These are phyloP conservation scores for Cornus controversa DNA, from an alignment of 148 eudicot genomes.

Conservation along the genomic window DNA sequence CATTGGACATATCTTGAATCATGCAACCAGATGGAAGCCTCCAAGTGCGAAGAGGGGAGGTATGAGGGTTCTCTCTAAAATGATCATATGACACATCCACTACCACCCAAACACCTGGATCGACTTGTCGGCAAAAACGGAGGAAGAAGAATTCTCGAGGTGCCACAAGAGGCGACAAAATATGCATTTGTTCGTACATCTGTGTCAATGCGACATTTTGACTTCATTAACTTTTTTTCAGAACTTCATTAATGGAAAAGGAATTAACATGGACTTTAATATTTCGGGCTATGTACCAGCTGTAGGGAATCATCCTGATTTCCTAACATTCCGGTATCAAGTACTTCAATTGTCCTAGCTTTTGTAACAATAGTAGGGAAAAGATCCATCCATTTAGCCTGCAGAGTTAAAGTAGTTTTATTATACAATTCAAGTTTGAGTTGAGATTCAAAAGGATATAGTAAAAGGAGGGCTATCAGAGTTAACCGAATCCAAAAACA, in stretches of 20 bases:
- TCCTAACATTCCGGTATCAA: slow-evolving; percentile 35
- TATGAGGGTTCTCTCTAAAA: slow-evolving; percentile 12
- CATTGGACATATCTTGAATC: slow-evolving; percentile 42
- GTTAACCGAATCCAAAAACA: slow-evolving; percentile 41
- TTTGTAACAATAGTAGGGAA: slow-evolving; percentile 51
- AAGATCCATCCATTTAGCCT: slow-evolving; percentile 53
- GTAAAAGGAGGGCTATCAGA: slow-evolving; percentile 2
- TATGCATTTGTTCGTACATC: slow-evolving; percentile 51
- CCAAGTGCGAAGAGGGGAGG: slow-evolving; percentile 35
- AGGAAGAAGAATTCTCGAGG: slow-evolving; percentile 48
- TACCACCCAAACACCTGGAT: slow-evolving; percentile 39
- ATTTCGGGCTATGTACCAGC: slow-evolving; percentile 32
- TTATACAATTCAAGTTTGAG: not conserved
- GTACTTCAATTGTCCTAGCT: slow-evolving; percentile 35
- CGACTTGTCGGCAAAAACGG: slow-evolving; percentile 40
- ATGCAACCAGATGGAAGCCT: slow-evolving; percentile 66
- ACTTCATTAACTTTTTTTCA: not conserved
- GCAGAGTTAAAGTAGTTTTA: slow-evolving; percentile 17
- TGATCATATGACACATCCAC: slow-evolving; percentile 46
- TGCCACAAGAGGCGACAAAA: slow-evolving; percentile 42
- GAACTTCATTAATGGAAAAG: too few relatives aligned
- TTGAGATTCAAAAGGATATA: not conserved
- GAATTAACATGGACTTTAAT: not conserved
- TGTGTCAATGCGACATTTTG: slow-evolving; percentile 20
- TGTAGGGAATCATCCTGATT: slow-evolving; percentile 32